These are phyloP conservation scores for Didymella exigua DNA, from an alignment of 2,329 filamentous ascomycete species.

Conservation along the genomic window DNA sequence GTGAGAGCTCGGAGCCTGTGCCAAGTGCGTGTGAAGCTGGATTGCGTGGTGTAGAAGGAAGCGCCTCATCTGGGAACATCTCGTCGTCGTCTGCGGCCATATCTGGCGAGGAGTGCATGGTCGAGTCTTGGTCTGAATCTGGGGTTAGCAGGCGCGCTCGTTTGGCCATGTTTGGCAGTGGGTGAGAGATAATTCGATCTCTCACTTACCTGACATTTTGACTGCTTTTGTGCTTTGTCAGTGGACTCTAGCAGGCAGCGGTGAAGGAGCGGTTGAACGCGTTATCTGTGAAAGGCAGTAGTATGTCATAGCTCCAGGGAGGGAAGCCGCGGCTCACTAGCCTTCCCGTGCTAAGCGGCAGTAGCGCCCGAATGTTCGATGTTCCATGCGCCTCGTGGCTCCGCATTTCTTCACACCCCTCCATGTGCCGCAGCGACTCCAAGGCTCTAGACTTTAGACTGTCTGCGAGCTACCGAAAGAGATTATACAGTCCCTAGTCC, in stretches of 20 bases:
- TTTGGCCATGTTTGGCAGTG: constrained; percentile 19
- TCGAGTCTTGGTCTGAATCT: constrained; percentile 58
- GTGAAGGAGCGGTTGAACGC: not conserved
- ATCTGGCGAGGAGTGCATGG: constrained; percentile 57
- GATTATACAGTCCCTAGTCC: constrained; percentile 2
- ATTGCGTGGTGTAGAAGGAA: constrained; percentile 52
- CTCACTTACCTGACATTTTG: constrained; percentile 13
- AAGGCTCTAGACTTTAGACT: not conserved
- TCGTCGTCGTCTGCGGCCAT: constrained; percentile 45
- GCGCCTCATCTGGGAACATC: constrained; percentile 53
- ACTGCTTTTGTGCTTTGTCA: not conserved
- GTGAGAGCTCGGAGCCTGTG: constrained; percentile 57
- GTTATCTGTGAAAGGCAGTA: not conserved
- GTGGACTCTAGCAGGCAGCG: not conserved
- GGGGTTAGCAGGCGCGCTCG: constrained; percentile 21
- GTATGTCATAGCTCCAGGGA: constrained; percentile 17
- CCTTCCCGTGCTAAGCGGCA: constrained; percentile 16
- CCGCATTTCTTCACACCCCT: constrained; percentile 19
- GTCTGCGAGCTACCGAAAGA: not conserved
- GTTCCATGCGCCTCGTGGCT: constrained; percentile 11
- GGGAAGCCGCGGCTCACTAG: constrained; percentile 18
- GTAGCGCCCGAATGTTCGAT: constrained; percentile 16
- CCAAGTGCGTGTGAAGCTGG: constrained; percentile 32
- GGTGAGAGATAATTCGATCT: not conserved
- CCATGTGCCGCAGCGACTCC: constrained; percentile 1